Conservation (phyloP, 805 yeast species). For the Saccharomycopsis oosterbeekiorum region DNA sequence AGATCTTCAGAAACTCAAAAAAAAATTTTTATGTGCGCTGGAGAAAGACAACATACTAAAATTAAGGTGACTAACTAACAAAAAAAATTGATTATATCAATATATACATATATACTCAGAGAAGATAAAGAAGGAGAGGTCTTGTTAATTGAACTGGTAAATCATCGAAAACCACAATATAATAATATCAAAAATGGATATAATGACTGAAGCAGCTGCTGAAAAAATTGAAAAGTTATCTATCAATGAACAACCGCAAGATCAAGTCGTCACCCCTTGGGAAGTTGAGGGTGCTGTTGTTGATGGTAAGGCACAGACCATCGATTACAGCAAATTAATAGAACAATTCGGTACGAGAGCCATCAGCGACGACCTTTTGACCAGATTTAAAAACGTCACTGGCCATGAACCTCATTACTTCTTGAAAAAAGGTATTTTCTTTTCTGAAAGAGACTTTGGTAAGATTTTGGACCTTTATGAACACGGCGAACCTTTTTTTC, state of each 20-base stretch:
- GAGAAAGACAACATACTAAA: no score
- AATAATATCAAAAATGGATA: no score
- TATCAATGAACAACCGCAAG: conserved; percentile 19
- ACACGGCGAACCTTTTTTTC: conserved; percentile 88
- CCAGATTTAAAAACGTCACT: conserved; percentile 68
- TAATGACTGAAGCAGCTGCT: background rate
- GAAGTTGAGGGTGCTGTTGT: conserved; percentile 98
- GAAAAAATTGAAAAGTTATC: background rate
- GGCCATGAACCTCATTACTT: conserved; percentile 90
- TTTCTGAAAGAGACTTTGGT: conserved; percentile 77
- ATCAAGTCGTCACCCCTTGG: conserved; percentile 86
- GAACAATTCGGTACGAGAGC: conserved; percentile 77
- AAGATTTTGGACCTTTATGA: conserved; percentile 82
- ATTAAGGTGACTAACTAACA: no score
- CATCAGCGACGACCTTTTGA: conserved; percentile 60
- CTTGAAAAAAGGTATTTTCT: conserved; percentile 83
- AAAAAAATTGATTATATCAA: no score
- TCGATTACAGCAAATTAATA: conserved; percentile 85
- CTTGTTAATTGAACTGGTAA: no score
- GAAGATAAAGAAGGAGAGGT: no score
- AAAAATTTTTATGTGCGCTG: no score
- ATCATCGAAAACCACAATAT: no score
- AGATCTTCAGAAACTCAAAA: no score
- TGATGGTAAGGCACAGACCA: conserved; percentile 82
- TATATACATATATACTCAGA: no score